These are phyloP conservation scores for Perkinsus marinus DNA, from an alignment of 169 alveolate genomes.

Conservation along the genomic window DNA sequence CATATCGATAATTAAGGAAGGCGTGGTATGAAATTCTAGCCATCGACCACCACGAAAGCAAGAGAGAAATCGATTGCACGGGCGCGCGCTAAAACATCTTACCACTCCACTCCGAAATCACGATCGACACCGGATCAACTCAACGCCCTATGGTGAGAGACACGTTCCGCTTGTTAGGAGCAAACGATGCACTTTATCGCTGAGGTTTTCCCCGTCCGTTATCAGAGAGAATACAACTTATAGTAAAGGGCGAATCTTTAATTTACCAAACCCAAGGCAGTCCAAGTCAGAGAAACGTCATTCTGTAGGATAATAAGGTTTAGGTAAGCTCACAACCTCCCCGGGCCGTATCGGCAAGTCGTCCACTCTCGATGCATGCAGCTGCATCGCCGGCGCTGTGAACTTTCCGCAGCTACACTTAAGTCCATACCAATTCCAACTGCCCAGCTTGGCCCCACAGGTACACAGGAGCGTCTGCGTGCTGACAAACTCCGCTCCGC, in stretches of 20 bases:
- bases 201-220: background rate
- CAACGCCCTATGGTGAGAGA: background rate
- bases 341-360: background rate
- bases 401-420: background rate
- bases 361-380: background rate
- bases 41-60: no score
- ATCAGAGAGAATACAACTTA: background rate
- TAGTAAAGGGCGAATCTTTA: background rate
- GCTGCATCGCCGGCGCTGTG: background rate
- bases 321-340: background rate
- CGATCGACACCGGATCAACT: no score
- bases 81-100: no score
- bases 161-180: background rate
- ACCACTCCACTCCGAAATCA: no score
- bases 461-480: background rate
- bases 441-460: background rate
- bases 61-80: no score
- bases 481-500: background rate
- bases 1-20: no score
- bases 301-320: background rate
- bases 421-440: background rate
- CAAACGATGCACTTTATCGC: background rate
- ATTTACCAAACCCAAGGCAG: background rate
- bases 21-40: no score
- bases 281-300: background rate